Percentiles rank a stretch among this genome's conserved stretches.
Evolutionary conservation across 495 filamentous ascomycete species (phyloP).

Genomic region (Penicillium goetzii): DNA sequence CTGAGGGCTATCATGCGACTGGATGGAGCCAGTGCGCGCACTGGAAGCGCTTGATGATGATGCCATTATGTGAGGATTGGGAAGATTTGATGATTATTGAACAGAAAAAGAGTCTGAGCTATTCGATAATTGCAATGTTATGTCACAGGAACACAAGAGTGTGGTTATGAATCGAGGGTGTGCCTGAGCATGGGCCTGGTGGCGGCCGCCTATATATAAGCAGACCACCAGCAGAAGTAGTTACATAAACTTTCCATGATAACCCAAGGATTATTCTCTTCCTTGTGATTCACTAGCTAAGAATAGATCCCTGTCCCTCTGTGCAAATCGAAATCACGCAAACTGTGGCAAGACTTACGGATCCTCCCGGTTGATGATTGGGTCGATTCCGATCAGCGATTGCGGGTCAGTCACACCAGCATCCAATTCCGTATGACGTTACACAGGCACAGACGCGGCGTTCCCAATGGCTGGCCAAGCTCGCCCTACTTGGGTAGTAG

Average conservation of each 20-base stretch:
- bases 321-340: conserved; percentile 26
- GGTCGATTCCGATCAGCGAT: conserved; percentile 23
- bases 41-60: conserved; percentile 33
- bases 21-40: conserved; percentile 34
- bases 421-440: conserved; percentile 33
- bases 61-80: conserved; percentile 22
- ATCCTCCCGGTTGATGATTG: conserved; percentile 20
- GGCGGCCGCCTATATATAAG: not conserved
- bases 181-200: not conserved
- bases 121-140: not conserved
- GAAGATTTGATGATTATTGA: not conserved
- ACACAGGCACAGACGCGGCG: not conserved
- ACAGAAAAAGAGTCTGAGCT: not conserved
- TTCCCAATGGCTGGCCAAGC: conserved; percentile 23
- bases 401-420: conserved; percentile 8
- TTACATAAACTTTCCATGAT: not conserved
- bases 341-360: conserved; percentile 27
- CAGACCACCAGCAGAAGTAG: not conserved
- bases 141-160: not conserved
- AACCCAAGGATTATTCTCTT: not conserved
- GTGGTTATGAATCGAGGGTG: not conserved
- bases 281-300: conserved; percentile 17
- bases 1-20: conserved; percentile 52
- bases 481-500: conserved; percentile 15
- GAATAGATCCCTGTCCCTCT: conserved; percentile 27